A percentile compares a stretch with the other conserved stretches of the same genome.
phyloP scores from a whole-genome alignment of 2,329 filamentous ascomycete species.

The Xylaria sp. region DNA sequence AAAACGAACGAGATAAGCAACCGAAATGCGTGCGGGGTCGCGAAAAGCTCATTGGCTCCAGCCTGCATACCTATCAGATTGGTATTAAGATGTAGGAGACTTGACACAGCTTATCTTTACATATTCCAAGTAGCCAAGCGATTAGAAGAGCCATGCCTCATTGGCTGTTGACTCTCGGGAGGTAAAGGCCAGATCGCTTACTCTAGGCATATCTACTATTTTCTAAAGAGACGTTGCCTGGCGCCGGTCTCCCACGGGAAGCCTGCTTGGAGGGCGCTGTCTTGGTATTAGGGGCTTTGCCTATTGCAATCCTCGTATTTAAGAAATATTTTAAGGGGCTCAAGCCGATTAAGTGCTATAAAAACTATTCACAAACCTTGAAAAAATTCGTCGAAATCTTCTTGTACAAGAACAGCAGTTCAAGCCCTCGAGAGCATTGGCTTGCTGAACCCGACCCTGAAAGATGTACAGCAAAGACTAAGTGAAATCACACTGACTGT shows the following conservation, averaged over 20 bases:
- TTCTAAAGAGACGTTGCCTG: neutral
- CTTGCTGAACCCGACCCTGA: slow-evolving; percentile 3
- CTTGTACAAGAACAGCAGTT: slow-evolving; percentile 27
- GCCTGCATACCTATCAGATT: neutral
- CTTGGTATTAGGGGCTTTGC: slow-evolving; percentile 22
- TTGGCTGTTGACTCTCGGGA: neutral
- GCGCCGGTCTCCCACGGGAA: neutral
- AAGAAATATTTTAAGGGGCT: slow-evolving; percentile 12
- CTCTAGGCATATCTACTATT: neutral
- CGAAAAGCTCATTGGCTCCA: neutral
- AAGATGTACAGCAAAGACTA: slow-evolving; percentile 19
- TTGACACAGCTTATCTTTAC: neutral
- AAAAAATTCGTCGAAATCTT: slow-evolving; percentile 15
- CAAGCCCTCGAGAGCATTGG: slow-evolving; percentile 19
- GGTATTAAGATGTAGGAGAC: neutral
- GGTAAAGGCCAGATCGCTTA: neutral
- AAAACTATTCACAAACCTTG: slow-evolving; percentile 13
- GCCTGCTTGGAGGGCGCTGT: slow-evolving; percentile 13
- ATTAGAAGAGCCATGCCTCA: neutral
- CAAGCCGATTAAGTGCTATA: slow-evolving; percentile 1
- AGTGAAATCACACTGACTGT: slow-evolving; percentile 6
- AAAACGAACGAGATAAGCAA: neutral
- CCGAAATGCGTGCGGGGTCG: neutral
- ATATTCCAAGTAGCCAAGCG: neutral
- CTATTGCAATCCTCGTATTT: slow-evolving; percentile 17